Conservation (phyloP, 441 rosid species). For the Gossypium schwendimanii region DNA sequence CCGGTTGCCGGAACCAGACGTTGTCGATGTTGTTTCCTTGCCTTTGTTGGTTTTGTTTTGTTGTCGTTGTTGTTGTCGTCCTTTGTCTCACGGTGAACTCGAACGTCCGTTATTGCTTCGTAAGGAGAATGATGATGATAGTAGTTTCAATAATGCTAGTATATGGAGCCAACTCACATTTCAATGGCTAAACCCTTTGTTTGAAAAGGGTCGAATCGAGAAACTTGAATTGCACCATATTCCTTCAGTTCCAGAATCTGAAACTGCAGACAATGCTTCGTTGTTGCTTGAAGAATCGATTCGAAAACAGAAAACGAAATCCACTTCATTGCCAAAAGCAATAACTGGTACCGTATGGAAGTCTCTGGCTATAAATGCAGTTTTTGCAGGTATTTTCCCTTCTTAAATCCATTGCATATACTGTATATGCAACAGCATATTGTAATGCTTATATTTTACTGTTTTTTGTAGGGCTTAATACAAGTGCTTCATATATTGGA, state of each 20-base stretch:
- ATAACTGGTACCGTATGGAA: constrained; percentile 36
- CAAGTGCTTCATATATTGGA: constrained; percentile 54
- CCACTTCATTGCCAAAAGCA: constrained; percentile 31
- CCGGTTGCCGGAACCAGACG: constrained; percentile 22
- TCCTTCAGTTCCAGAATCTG: constrained; percentile 47
- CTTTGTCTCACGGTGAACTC: constrained; percentile 12
- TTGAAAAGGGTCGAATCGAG: constrained; percentile 29
- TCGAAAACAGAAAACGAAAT: constrained; percentile 27
- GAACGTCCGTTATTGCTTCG: constrained; percentile 34
- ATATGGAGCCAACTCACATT: constrained; percentile 48
- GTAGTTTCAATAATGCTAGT: constrained; percentile 35
- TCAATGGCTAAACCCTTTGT: constrained; percentile 55
- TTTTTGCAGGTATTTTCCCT: constrained; percentile 41
- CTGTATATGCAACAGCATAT: not conserved
- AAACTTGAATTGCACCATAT: constrained; percentile 42
- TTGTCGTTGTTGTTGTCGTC: constrained; percentile 21
- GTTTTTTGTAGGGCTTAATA: constrained; percentile 40
- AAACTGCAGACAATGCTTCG: constrained; percentile 45
- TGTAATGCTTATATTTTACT: not conserved
- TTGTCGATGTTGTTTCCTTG: constrained; percentile 34
- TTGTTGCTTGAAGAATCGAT: constrained; percentile 41
- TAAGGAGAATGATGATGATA: constrained; percentile 10
- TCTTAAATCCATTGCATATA: not conserved
- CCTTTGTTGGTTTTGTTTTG: constrained; percentile 38
- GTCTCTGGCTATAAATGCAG: constrained; percentile 41